Conservation (phyloP, 495 filamentous ascomycete species). For the Penicillium silybi region DNA sequence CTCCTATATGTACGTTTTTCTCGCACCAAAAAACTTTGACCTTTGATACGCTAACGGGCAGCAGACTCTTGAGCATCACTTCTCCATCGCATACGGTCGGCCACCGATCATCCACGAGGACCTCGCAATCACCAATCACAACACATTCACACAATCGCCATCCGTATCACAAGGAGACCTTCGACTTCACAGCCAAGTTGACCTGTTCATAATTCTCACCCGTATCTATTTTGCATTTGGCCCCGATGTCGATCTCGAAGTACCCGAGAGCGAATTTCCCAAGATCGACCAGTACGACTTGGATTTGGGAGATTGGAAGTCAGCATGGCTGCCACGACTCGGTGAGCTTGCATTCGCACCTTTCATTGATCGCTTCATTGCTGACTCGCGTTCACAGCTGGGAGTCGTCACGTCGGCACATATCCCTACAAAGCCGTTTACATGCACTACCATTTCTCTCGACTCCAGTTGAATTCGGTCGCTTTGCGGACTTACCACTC, state of each 20-base stretch:
- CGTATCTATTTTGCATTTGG: constrained; percentile 55
- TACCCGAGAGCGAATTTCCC: constrained; percentile 44
- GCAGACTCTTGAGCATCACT: constrained; percentile 52
- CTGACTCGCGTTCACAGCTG: constrained; percentile 28
- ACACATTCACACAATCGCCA: constrained; percentile 43
- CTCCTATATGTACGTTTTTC: constrained; percentile 46
- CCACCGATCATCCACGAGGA: constrained; percentile 56
- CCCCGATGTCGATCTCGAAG: constrained; percentile 52
- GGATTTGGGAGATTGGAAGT: constrained; percentile 44
- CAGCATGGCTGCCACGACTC: constrained; percentile 47
- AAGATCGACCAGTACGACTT: constrained; percentile 42
- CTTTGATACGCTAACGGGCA: constrained; percentile 12
- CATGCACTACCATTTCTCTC: constrained; percentile 53
- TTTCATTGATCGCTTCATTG: constrained; percentile 2
- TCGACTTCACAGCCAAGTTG: constrained; percentile 54
- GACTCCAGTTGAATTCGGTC: constrained; percentile 55
- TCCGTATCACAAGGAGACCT: constrained; percentile 47
- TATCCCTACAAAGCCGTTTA: constrained; percentile 51
- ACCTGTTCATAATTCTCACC: constrained; percentile 55
- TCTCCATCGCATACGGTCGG: constrained; percentile 51
- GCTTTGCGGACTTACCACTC: constrained; percentile 53
- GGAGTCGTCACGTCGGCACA: constrained; percentile 48
- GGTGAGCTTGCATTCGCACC: constrained; percentile 26
- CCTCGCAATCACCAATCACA: constrained; percentile 47
- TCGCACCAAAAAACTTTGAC: neutral